Percentiles rank a stretch among this genome's conserved stretches.
Evolutionary conservation across 495 filamentous ascomycete genomes (phyloP).

Genomic region (Aspergillus funiculosus): DNA sequence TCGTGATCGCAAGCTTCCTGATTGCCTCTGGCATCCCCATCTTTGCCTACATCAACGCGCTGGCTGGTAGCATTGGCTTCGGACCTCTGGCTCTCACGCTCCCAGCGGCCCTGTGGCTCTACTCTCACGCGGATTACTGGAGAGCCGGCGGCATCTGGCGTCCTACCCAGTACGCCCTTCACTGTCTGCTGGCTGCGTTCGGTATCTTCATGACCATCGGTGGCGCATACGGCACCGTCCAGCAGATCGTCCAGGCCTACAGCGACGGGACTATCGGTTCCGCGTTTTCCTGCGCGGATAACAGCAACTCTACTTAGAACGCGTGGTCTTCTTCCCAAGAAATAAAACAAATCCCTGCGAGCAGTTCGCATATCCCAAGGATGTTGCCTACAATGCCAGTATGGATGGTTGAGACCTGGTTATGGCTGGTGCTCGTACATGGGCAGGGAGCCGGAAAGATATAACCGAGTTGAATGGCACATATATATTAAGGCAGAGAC

Average conservation of each 20-base stretch:
- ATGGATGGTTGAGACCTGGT: too few relatives aligned
- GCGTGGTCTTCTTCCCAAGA: too few relatives aligned
- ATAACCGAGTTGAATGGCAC: too few relatives aligned
- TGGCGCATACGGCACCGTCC: slow-evolving; percentile 37
- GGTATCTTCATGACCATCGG: slow-evolving; percentile 36
- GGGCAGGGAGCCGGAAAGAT: too few relatives aligned
- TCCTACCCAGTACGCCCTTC: slow-evolving; percentile 5
- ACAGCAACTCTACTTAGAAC: slow-evolving; percentile 17
- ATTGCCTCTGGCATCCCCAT: slow-evolving; percentile 65
- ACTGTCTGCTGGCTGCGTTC: slow-evolving; percentile 31
- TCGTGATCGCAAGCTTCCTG: slow-evolving; percentile 57
- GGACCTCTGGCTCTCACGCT: slow-evolving; percentile 21
- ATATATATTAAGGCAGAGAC: too few relatives aligned
- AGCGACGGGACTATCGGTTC: slow-evolving; percentile 20
- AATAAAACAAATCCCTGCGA: too few relatives aligned
- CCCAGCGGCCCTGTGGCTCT: slow-evolving; percentile 4
- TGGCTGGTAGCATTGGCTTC: slow-evolving; percentile 36
- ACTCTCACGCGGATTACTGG: slow-evolving; percentile 4
- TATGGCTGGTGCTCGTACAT: too few relatives aligned
- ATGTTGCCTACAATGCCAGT: too few relatives aligned
- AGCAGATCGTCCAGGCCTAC: slow-evolving; percentile 38
- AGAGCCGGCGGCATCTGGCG: too few relatives aligned
- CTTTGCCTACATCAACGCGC: slow-evolving; percentile 57
- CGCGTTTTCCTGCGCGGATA: slow-evolving; percentile 41
- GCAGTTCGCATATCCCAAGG: too few relatives aligned